Conservation (phyloP, 1,284 basidiomycete genomes). For the Leccinum ambiguum region DNA sequence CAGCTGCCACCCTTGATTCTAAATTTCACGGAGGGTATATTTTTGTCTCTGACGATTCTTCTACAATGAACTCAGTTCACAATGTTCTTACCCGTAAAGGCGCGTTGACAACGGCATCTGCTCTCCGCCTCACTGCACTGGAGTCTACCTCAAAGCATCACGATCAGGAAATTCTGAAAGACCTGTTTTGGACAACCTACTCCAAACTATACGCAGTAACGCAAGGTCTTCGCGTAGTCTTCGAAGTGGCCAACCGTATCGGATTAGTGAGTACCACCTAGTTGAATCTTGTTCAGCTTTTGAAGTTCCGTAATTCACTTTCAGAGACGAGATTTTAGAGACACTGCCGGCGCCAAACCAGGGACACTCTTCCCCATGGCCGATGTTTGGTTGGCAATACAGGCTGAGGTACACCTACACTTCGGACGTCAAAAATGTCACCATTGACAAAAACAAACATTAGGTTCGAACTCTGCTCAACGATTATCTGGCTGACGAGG, state of each 20-base stretch:
- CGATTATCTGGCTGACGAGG: constrained; percentile 92
- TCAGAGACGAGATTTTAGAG: constrained; percentile 86
- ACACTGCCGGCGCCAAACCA: constrained; percentile 73
- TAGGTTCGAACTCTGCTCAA: constrained; percentile 86
- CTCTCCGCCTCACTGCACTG: constrained; percentile 71
- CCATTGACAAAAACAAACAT: constrained; percentile 8
- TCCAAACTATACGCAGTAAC: constrained; percentile 96
- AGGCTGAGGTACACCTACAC: constrained; percentile 71
- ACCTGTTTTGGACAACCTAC: constrained; percentile 97
- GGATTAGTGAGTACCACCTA: constrained; percentile 63
- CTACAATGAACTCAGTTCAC: constrained; percentile 14
- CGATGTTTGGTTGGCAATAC: constrained; percentile 92
- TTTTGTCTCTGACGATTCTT: constrained; percentile 39
- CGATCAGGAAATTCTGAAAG: constrained; percentile 85
- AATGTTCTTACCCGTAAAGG: constrained; percentile 17
- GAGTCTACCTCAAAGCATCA: constrained; percentile 73
- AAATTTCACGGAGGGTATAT: constrained; percentile 53
- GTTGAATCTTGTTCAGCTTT: constrained; percentile 6
- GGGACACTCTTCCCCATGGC: constrained; percentile 76
- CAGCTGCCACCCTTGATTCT: constrained; percentile 24
- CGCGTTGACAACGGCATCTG: constrained; percentile 41
- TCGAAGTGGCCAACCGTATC: constrained; percentile 88
- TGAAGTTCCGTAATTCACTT: constrained; percentile 10
- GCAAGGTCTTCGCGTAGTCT: constrained; percentile 89
- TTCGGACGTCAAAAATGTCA: constrained; percentile 6